Evolutionary conservation across 768 basidiomycete genomes (phyloP).

Genomic region (Lactarius psammicola): DNA sequence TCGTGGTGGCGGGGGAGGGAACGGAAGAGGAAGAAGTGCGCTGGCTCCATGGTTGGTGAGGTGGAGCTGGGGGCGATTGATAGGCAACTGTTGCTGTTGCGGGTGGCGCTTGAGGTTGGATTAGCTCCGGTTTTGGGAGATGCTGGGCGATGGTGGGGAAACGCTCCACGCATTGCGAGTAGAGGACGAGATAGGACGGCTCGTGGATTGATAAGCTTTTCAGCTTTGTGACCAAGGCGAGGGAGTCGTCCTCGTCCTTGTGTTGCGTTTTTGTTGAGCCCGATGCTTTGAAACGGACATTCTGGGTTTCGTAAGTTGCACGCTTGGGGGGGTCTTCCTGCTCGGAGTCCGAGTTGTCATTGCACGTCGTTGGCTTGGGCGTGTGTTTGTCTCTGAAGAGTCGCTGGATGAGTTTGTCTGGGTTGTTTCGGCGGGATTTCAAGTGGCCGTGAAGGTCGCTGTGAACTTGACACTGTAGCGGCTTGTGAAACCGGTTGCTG

Average conservation of each 20-base stretch:
- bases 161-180: background rate
- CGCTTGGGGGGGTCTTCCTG: too few relatives aligned
- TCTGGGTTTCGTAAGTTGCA: background rate
- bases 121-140: background rate
- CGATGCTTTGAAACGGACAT: background rate
- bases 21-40: too few relatives aligned
- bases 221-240: background rate
- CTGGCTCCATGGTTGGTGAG: background rate
- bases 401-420: background rate
- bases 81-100: background rate
- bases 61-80: background rate
- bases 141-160: background rate
- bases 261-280: background rate
- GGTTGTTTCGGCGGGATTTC: background rate
- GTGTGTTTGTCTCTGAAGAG: background rate
- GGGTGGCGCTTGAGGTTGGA: too few relatives aligned
- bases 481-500: background rate
- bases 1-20: background rate
- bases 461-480: background rate
- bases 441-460: background rate
- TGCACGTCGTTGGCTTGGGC: accelerated
- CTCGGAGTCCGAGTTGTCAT: too few relatives aligned
- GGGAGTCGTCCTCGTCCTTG: background rate
- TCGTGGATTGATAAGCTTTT: background rate
- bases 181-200: background rate